Evolutionary conservation across 2,329 filamentous ascomycete genomes (phyloP), one percentile per base, ranked within the genome.

Genomic region (Teratosphaeriaceae sp.): DNA sequence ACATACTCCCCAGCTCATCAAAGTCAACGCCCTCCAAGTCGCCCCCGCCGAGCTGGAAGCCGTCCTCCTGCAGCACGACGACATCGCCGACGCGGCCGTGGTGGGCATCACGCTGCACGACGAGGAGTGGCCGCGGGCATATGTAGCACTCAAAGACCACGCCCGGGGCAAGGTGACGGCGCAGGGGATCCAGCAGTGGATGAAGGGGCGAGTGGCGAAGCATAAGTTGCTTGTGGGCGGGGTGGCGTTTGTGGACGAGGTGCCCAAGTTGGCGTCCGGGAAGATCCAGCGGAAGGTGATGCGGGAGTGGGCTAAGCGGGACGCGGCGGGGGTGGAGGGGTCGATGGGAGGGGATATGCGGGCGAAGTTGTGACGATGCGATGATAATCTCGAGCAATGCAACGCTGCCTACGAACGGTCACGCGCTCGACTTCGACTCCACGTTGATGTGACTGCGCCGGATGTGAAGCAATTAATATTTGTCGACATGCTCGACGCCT

Each of bases 241-340:
- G n/a, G 49, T 59, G 21, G 63, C 68, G 20, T 78, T 79, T 46
- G 67, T 79, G 5, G 70, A 77, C 38, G 72, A 74, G 48, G 70
- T 80, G 41, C 76, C 76, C 1, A 78, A 77, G 56, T 60, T 77
- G 35, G 69, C 72, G 11, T 74, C 71, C 46, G 76, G 76, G 7
- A 80, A 80, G 66, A 78, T 80, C 39, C 67, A 74, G 57, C 65
- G 75, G 38, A 77, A 77, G 51, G 57, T 72, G 5, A 64, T 80
- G 63, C 70, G 72, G 50, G 73, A 78, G 33, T 78, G 74, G 75
- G 70, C 75, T 5, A 77, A 75, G 61, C 63, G 64, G 45, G 76
- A 79, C 58, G 71, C 69, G 2, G 52, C 63, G 38, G 57, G 51
- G 30, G 54, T 66, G 40, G 50, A 50, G 24, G 37, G 37, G 30